Base-by-base conservation (phyloP, 2,329 filamentous ascomycete genomes). In the Capronia coronata region DNA sequence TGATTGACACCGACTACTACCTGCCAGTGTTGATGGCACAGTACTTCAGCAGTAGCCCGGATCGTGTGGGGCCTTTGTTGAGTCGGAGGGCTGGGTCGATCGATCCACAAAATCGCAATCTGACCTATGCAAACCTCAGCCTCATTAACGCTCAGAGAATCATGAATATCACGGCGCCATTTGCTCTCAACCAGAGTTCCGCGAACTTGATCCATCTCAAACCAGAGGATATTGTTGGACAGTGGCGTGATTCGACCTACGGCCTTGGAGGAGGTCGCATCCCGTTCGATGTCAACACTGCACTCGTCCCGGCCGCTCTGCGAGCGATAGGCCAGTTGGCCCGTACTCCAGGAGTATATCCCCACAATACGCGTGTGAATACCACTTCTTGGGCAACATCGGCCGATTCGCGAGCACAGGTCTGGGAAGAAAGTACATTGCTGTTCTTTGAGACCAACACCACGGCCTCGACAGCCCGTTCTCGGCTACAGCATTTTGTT, bases 251-350 rank as follows among this genome's bases (percentile, higher is more conserved):
- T 54, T 80, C 75, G 13, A 72, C 67, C 1, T 76, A 75, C 43
- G 80, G 82, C 11, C 68, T 84, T 11, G 81, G 77, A 1, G 78
- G 78, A 27, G 80, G 78, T 1, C 71, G 76, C 0, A 78, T 82
- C n/a, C 80, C 81, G 0, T 84, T 80, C 59, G 75, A 83, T 53
- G 80, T 84, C 19, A 84, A 84, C 58, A 77, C 77, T 0, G 80
- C 78, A 1, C 68, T 84, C 0, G 77, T 76, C 0, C 81, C 82
- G 0, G 80, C 81, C 1, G 79, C 77, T 1, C 69, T 84, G 0
- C 71, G 76, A 9, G 73, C 79, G 1, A 81, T 84, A 30, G 72
- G 75, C 2, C 67, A 69, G 0, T 65, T 84, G 1, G 67, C 77
- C 1, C 63, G 63, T 1, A 53, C 48, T 65, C 34, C 69, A 0